Percentiles rank a stretch among this genome's conserved stretches.
phyloP scores from a whole-genome alignment of 208 protist species.

The Crithidia brevicula region DNA sequence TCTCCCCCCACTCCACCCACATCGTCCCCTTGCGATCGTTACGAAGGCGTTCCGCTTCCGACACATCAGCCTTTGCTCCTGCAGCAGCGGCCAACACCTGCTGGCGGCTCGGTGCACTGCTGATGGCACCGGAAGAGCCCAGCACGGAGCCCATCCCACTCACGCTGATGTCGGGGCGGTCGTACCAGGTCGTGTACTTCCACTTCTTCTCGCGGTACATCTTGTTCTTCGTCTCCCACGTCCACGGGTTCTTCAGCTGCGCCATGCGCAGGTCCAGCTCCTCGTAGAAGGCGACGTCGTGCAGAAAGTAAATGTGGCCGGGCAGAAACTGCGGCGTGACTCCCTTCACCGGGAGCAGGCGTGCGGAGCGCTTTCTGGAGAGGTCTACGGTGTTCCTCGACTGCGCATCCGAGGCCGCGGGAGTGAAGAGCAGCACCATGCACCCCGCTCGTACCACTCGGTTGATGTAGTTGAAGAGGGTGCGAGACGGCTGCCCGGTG shows the following conservation, averaged over 20 bases:
- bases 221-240: conserved; percentile 33
- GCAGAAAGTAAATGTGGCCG: conserved; percentile 74
- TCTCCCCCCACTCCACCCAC: conserved; percentile 82
- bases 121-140: conserved; percentile 1
- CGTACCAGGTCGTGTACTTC: conserved; percentile 58
- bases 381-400: conserved; percentile 17
- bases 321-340: conserved; percentile 53
- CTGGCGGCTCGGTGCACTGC: background rate
- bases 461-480: conserved; percentile 43
- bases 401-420: conserved; percentile 17
- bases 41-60: conserved; percentile 20
- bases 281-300: conserved; percentile 46
- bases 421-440: conserved; percentile 43
- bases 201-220: conserved; percentile 34
- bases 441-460: conserved; percentile 26
- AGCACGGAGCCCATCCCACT: conserved; percentile 13
- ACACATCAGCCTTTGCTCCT: conserved; percentile 9
- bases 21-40: conserved; percentile 51
- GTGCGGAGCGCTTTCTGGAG: conserved; percentile 29
- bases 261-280: conserved; percentile 62
- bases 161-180: conserved; percentile 49
- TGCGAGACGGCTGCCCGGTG: background rate
- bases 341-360: conserved; percentile 33
- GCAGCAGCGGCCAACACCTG: background rate
- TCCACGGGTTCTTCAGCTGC: conserved; percentile 66